A percentile compares a stretch with the other conserved stretches of the same genome.
phyloP scores from a whole-genome alignment of 208 protist genomes.

The Borovskyia barvae region DNA sequence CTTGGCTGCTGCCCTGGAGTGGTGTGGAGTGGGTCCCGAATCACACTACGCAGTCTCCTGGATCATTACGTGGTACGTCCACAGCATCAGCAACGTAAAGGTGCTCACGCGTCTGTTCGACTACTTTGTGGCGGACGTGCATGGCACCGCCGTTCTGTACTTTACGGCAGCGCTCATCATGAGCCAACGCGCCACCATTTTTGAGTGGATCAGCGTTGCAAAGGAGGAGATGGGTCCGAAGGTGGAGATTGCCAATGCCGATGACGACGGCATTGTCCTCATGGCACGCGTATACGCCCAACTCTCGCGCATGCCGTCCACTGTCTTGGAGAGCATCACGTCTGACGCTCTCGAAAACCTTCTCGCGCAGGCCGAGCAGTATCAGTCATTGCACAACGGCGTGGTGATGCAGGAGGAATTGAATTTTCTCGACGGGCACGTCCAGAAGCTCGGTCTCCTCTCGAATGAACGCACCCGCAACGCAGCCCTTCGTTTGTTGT shows the following conservation, averaged over 20 bases:
- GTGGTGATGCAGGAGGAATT: conserved; percentile 28
- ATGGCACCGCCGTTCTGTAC: conserved; percentile 55
- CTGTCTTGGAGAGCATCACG: conserved; percentile 34
- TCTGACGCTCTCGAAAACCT: conserved; percentile 34
- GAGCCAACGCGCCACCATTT: conserved; percentile 44
- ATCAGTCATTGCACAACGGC: conserved; percentile 24
- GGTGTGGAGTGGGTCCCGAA: conserved; percentile 67
- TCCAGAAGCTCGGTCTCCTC: conserved; percentile 56
- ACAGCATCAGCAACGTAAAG: conserved; percentile 41
- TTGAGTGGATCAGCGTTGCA: conserved; percentile 40
- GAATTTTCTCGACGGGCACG: conserved; percentile 56
- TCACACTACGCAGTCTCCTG: conserved; percentile 87
- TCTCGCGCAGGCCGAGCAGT: conserved; percentile 25
- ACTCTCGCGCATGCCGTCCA: conserved; percentile 45
- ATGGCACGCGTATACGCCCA: conserved; percentile 76
- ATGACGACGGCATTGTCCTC: conserved; percentile 45
- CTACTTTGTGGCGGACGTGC: conserved; percentile 66
- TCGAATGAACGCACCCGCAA: conserved; percentile 63
- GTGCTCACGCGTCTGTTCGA: conserved; percentile 71
- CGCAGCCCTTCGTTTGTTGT: conserved; percentile 67
- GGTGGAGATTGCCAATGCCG: conserved; percentile 18
- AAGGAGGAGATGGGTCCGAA: conserved; percentile 18
- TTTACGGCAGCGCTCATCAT: conserved; percentile 76
- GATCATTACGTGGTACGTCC: conserved; percentile 87
- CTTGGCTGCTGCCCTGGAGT: conserved; percentile 65